A percentile compares a stretch with the other conserved stretches of the same genome.
These are phyloP conservation scores for Cornus suecica DNA, from an alignment of 148 eudicot genomes.

Conservation along the genomic window DNA sequence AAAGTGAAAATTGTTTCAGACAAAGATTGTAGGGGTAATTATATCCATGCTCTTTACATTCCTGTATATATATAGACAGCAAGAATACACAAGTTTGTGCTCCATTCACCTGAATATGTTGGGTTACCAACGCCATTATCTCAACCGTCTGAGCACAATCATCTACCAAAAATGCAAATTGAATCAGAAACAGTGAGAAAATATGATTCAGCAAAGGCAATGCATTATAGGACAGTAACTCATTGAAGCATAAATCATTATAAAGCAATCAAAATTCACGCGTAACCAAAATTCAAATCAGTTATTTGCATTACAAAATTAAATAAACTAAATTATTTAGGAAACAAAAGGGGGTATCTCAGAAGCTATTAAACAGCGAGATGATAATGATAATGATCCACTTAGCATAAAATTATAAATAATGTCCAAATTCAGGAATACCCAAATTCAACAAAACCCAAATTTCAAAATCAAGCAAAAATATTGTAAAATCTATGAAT, in stretches of 20 bases:
- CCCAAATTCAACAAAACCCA: no score
- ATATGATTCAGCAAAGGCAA: neutral
- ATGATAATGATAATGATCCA: no score
- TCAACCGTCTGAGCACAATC: slow-evolving; percentile 20
- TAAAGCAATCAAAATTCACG: neutral
- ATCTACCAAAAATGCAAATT: slow-evolving; percentile 25
- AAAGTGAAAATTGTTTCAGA: neutral
- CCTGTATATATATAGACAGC: neutral
- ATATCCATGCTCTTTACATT: neutral
- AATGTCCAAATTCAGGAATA: no score
- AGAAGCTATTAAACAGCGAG: neutral
- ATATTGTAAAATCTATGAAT: no score
- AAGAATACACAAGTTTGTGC: neutral
- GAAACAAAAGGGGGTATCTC: no score
- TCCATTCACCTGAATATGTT: slow-evolving; percentile 46
- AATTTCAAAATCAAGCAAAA: no score
- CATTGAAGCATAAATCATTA: neutral
- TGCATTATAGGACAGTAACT: neutral
- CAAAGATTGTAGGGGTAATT: neutral
- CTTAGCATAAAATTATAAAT: no score
- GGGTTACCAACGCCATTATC: slow-evolving; percentile 57
- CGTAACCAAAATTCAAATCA: neutral
- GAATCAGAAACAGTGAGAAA: neutral
- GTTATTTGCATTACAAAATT: neutral
- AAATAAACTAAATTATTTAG: neutral